These are phyloP conservation scores for Mycena polygramma DNA, from an alignment of 768 basidiomycete species.

Conservation along the genomic window DNA sequence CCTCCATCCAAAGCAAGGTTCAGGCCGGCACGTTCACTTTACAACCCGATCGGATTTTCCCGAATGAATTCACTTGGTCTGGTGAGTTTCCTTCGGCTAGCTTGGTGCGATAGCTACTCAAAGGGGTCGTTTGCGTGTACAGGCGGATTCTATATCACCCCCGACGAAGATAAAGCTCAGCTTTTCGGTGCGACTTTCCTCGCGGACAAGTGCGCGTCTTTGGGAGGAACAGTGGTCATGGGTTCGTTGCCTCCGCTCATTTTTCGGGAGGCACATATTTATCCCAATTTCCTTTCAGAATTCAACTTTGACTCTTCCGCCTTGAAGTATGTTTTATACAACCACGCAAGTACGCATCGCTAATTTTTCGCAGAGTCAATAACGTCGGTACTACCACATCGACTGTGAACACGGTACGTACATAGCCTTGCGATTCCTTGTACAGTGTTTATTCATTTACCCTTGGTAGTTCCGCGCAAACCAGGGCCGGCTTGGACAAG, in stretches of 20 bases:
- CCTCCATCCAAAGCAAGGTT: conserved; percentile 9
- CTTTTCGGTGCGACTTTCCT: conserved; percentile 27
- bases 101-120: no score
- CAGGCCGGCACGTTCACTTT: neutral
- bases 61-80: conserved; percentile 9
- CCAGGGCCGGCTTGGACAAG: neutral
- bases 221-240: conserved; percentile 16
- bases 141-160: conserved; percentile 30
- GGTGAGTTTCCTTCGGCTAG: neutral
- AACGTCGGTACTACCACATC: no score
- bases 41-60: neutral
- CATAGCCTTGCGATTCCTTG: no score
- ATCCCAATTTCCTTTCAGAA: neutral
- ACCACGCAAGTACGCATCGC: neutral
- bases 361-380: neutral
- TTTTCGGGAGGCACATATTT: neutral
- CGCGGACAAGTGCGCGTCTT: neutral
- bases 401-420: no score
- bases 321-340: neutral
- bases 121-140: neutral
- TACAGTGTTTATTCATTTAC: neutral
- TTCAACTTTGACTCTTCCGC: neutral
- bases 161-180: conserved; percentile 19
- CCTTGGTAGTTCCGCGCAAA: neutral
- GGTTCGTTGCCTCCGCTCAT: neutral